phyloP scores from a whole-genome alignment of 495 filamentous ascomycete species.

The Penicillium coprophilum region DNA sequence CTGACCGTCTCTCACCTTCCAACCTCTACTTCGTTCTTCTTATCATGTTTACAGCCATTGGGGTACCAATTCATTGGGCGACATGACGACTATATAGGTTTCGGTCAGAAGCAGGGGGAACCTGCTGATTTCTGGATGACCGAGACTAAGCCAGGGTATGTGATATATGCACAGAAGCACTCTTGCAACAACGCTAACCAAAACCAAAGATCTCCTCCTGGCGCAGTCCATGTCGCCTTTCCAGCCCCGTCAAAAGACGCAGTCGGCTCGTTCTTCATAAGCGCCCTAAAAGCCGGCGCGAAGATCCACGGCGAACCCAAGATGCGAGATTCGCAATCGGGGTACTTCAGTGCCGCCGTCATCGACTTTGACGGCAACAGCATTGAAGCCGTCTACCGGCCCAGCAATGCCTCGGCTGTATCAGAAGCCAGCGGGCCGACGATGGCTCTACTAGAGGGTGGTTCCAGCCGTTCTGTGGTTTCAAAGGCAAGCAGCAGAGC shows the following conservation, averaged over 20 bases:
- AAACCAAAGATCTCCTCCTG: slow-evolving; percentile 42
- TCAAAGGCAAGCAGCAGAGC: slow-evolving; percentile 38
- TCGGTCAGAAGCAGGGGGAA: slow-evolving; percentile 52
- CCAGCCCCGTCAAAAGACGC: slow-evolving; percentile 52
- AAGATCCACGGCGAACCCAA: slow-evolving; percentile 56
- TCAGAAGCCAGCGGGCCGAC: slow-evolving; percentile 34
- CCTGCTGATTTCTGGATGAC: slow-evolving; percentile 60
- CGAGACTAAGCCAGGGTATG: slow-evolving; percentile 55
- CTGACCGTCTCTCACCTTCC: slow-evolving; percentile 74
- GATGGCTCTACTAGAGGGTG: slow-evolving; percentile 39
- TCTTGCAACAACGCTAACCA: slow-evolving; percentile 16
- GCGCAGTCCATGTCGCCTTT: slow-evolving; percentile 60
- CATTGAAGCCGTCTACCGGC: slow-evolving; percentile 59
- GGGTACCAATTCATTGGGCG: slow-evolving; percentile 67
- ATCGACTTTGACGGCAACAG: slow-evolving; percentile 62
- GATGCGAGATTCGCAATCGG: slow-evolving; percentile 48
- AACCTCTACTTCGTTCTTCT: slow-evolving; percentile 76
- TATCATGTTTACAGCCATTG: slow-evolving; percentile 70
- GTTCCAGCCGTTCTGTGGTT: slow-evolving; percentile 34
- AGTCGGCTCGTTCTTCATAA: slow-evolving; percentile 59
- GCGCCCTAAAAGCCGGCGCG: slow-evolving; percentile 58
- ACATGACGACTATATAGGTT: slow-evolving; percentile 54
- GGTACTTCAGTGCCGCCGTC: slow-evolving; percentile 60
- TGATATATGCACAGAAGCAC: slow-evolving; percentile 3
- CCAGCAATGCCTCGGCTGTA: slow-evolving; percentile 25